Evolutionary conservation across 257 asterid genomes (phyloP).

Genomic region (Vinca minor): DNA sequence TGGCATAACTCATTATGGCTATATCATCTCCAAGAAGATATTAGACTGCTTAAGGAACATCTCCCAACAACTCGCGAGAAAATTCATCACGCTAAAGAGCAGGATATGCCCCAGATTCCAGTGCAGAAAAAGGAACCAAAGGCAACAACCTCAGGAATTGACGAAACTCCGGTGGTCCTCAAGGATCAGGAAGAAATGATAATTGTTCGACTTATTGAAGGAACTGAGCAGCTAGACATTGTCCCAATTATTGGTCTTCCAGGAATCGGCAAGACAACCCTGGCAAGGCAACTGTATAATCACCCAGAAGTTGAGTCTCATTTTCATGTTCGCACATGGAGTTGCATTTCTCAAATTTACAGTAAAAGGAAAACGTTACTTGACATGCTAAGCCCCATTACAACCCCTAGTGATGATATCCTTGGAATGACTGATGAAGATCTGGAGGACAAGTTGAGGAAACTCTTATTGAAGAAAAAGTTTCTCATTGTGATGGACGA

Average conservation of each 20-base stretch:
- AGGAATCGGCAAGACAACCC: constrained; percentile 5
- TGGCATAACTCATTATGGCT: constrained; percentile 3
- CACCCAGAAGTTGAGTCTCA: not conserved
- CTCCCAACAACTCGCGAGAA: not conserved
- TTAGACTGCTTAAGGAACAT: not conserved
- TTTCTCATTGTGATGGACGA: constrained; percentile 2
- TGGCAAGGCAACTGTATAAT: constrained; percentile 1
- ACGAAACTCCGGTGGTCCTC: not conserved
- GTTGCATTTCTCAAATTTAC: constrained; percentile 1
- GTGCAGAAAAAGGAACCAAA: not conserved
- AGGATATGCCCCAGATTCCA: not conserved
- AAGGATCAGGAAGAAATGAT: not conserved
- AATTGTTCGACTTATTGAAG: not conserved
- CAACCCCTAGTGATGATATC: not conserved
- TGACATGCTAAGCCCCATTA: not conserved
- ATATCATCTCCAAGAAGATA: not conserved
- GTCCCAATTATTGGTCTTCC: constrained; percentile 13
- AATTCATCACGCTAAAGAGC: not conserved
- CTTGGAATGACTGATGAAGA: not conserved
- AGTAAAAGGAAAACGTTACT: not conserved
- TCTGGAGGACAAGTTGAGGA: not conserved
- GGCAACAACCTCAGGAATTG: not conserved
- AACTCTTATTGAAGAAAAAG: not conserved
- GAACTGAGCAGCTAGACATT: not conserved
- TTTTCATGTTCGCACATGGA: constrained; percentile 13